Base-by-base conservation (phyloP, 768 basidiomycete species). In the Auriculariales sp. region DNA sequence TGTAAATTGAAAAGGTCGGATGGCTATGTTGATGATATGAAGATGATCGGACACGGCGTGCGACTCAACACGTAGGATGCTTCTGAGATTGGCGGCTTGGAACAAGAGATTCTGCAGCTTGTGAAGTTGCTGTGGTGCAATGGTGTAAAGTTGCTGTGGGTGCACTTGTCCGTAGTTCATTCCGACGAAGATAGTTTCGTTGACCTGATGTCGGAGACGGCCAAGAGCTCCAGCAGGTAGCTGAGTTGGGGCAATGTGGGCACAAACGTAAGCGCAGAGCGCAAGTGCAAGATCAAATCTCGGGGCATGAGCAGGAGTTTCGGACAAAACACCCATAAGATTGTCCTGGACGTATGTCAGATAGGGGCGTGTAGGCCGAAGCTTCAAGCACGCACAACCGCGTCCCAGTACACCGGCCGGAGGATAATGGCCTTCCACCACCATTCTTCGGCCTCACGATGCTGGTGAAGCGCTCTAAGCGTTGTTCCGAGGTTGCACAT, bases 51-150 rank as follows among this genome's bases (percentile, higher is more conserved):
- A 53, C 3, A 66, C 57, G 32, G 66, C 66, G 34, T 33, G 30
- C 3, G 49, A 27, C 57, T 52, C 17, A 60, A 58, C 47, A 60
- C 58, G 39, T 54, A 57, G 33, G 52, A 61, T 28, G 62, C 64
- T 55, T 60, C 58, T 59, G 25, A 67, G 46, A 11, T 66, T 71
- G 19, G 66, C 69, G 35, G 62, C 63, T 17, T 66, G 69, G 51
- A 70, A 67, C 36, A 72, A 59, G 33, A 73, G 63, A 55, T 69
- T 70, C 56, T 73, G 72, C 5, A 74, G 57, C 4, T 71, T 67
- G 49, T 68, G 70, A 3, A 65, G 54, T 47, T 67, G 70, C 48
- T 49, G 57, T 24, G 59, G 56, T 6, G 66, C 58, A 0, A 69
- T 49, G 17, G 47, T 22, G 4, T 56, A 54, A 10, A 24, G 14